phyloP scores from a whole-genome alignment of 192 early-diverging fungal species.

The Podila horticola region DNA sequence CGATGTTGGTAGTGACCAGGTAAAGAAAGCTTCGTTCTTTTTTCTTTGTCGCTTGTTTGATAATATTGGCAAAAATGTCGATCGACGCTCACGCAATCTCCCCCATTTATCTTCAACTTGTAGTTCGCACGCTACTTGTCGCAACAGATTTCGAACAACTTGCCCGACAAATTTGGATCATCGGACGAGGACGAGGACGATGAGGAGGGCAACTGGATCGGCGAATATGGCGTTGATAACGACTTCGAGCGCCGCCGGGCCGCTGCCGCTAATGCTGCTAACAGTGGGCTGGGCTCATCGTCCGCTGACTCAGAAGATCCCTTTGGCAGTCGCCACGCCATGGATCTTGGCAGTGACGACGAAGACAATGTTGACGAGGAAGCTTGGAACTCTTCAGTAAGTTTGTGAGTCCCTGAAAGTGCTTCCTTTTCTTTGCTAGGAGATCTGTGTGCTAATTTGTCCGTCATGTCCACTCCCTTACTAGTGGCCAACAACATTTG shows the following conservation, averaged over 20 bases:
- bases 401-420: background rate
- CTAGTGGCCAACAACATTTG: conserved; percentile 44
- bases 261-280: background rate
- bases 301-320: conserved; percentile 32
- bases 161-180: conserved; percentile 75
- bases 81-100: background rate
- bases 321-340: conserved; percentile 30
- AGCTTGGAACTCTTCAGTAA: conserved; percentile 29
- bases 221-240: conserved; percentile 43
- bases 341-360: conserved; percentile 48
- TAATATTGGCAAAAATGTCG: background rate
- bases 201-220: conserved; percentile 63
- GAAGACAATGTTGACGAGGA: conserved; percentile 41
- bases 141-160: conserved; percentile 75
- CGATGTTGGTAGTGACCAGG: conserved; percentile 73
- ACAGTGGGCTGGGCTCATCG: background rate
- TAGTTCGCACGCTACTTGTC: conserved; percentile 78
- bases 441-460: background rate
- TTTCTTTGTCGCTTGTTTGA: background rate
- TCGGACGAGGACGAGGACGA: conserved; percentile 72
- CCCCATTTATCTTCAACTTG: background rate
- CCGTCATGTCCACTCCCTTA: background rate
- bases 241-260: conserved; percentile 49
- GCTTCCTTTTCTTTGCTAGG: background rate
- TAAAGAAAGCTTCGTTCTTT: conserved; percentile 14